Evolutionary conservation across 139 green algal species (phyloP).

Genomic region (Penium margaritaceum): DNA sequence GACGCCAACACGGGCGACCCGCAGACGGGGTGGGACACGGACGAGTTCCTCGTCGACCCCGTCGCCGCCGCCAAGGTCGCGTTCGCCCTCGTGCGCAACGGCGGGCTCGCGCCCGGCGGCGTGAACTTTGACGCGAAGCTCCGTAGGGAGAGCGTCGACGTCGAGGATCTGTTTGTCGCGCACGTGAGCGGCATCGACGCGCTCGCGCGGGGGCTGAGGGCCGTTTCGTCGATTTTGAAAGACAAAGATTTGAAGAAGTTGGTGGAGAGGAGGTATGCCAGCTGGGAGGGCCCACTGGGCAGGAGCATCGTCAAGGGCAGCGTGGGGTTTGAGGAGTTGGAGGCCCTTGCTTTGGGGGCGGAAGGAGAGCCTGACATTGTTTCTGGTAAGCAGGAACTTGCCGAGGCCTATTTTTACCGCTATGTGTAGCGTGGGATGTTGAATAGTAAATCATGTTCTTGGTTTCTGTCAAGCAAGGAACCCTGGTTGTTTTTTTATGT

Average conservation of each 20-base stretch:
- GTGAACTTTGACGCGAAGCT: constrained; percentile 75
- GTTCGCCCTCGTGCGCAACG: constrained; percentile 29
- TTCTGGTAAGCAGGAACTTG: constrained; percentile 17
- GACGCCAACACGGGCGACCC: constrained; percentile 68
- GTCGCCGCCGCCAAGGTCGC: constrained; percentile 53
- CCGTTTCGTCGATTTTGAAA: constrained; percentile 51
- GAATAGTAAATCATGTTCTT: too few relatives aligned
- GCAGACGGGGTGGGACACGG: constrained; percentile 68
- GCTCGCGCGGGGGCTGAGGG: constrained; percentile 57
- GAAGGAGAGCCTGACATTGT: neutral
- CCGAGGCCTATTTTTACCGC: neutral
- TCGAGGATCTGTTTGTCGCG: constrained; percentile 57
- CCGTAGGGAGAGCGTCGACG: constrained; percentile 51
- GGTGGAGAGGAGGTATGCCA: neutral
- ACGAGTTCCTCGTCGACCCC: constrained; percentile 66
- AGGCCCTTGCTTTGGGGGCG: neutral
- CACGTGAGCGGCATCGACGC: constrained; percentile 65
- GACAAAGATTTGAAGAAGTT: constrained; percentile 9
- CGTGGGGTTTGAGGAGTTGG: constrained; percentile 20
- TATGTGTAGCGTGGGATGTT: too few relatives aligned
- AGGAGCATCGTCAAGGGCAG: neutral
- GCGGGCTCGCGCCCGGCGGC: constrained; percentile 54
- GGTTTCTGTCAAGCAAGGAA: too few relatives aligned
- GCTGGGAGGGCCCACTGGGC: neutral
- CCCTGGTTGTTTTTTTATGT: too few relatives aligned